Evolutionary conservation across 129 eudicot species (phyloP), one percentile per base, ranked within the genome.

Genomic region (Flaveria ramosissima): DNA sequence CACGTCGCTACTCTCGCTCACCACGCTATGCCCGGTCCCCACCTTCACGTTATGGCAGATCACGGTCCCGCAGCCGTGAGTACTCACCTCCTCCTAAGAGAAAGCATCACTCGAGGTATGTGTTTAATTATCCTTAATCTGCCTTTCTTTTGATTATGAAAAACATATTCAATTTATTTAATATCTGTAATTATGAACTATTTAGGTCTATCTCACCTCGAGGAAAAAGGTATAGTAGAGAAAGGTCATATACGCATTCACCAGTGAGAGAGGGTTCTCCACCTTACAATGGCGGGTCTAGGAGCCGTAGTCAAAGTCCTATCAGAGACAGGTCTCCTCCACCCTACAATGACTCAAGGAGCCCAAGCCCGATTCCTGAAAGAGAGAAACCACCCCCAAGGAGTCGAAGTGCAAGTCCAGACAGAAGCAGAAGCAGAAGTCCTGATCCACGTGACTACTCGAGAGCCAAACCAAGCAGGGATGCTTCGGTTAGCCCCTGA

Each of bases 221-320:
- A 9, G 78, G 78, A 16, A 74, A 74, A 24, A 74, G 60, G 45
- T 45, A 74, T 6, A 61, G 71, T n/a, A 50, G 46, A 46, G 78
- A 61, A 15, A 75, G 71, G 79, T 75, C 79, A 1, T 75, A 75
- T 52, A 61, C 71, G 3, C 17, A 7, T 10, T 62, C 79, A 9
- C 79, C 79, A n/a, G 71, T 11, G 13, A 75, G 61, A 75, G 61
- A 75, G 61, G 71, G 71, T 75, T 62, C 79, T 62, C 79, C 70
- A 16, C 78, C 79, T 46, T 64, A 47, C 71, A 30, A 75, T 3
- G 79, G 62, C n/a, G 79, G 13, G 61, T 75, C 79, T 10, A 72
- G 77, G 68, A 72, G 77, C 19, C 71, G 32, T 36, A 75, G 79
- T 64, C 71, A 51, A 75, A 75, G 62, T 46, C 79, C 62, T 20